These are phyloP conservation scores for Ascochyta koolunga DNA, from an alignment of 2,329 filamentous ascomycete species.

Conservation along the genomic window DNA sequence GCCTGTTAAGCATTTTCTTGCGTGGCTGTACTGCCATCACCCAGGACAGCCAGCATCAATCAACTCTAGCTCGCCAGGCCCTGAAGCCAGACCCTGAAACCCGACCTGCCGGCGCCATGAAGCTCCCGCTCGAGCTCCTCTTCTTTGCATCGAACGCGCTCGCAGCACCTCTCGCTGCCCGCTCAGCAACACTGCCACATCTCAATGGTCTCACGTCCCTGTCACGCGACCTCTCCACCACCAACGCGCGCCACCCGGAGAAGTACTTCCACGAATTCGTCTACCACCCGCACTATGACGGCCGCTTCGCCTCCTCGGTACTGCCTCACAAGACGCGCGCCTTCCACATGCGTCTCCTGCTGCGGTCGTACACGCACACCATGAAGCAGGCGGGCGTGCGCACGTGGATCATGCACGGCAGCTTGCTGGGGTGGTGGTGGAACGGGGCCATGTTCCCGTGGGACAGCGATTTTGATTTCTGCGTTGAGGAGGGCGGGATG, in stretches of 20 bases:
- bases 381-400: constrained; percentile 63
- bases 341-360: constrained; percentile 57
- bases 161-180: background rate
- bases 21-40: no score
- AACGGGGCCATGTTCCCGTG: constrained; percentile 66
- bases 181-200: constrained; percentile 8
- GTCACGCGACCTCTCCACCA: constrained; percentile 26
- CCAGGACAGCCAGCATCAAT: no score
- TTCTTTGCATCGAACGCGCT: background rate
- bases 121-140: constrained; percentile 6
- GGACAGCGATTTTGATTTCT: constrained; percentile 67
- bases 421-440: constrained; percentile 68
- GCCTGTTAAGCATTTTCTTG: no score
- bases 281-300: constrained; percentile 64
- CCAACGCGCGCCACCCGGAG: constrained; percentile 16
- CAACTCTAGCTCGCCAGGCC: background rate
- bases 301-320: constrained; percentile 57
- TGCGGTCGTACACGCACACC: constrained; percentile 62
- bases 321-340: constrained; percentile 56
- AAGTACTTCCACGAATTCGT: constrained; percentile 48
- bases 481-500: constrained; percentile 62
- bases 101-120: background rate
- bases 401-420: constrained; percentile 70
- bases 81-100: no score
- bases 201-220: constrained; percentile 13